phyloP scores from a whole-genome alignment of 2,329 filamentous ascomycete genomes.

The Aspergillus flavus region DNA sequence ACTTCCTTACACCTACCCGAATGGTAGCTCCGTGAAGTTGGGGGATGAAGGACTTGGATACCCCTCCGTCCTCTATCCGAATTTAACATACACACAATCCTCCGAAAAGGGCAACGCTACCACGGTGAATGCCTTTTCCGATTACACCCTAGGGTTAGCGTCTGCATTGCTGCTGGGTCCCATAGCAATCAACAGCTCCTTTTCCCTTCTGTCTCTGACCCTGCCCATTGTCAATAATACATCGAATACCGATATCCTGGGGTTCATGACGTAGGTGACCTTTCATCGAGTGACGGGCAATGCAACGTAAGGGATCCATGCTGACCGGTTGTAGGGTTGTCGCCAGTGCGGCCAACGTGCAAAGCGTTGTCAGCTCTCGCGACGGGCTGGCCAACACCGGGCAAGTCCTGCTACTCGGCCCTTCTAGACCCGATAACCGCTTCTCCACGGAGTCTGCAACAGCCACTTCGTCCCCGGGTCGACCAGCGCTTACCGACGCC shows the following conservation, averaged over 20 bases:
- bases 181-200: constrained; percentile 69
- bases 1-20: constrained; percentile 63
- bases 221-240: constrained; percentile 73
- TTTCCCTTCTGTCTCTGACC: constrained; percentile 78
- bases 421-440: constrained; percentile 66
- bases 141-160: constrained; percentile 46
- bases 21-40: constrained; percentile 63
- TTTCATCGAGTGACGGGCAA: too few relatives aligned
- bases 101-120: neutral
- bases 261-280: constrained; percentile 71
- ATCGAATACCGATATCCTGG: constrained; percentile 66
- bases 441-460: constrained; percentile 47
- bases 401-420: constrained; percentile 70
- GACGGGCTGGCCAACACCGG: constrained; percentile 65
- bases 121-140: constrained; percentile 36
- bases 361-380: constrained; percentile 48
- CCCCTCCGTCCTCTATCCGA: constrained; percentile 73
- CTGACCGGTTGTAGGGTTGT: constrained; percentile 51
- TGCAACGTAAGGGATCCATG: neutral
- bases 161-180: constrained; percentile 75
- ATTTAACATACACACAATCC: constrained; percentile 64
- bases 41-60: constrained; percentile 68
- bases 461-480: constrained; percentile 36
- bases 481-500: constrained; percentile 31
- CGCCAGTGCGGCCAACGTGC: constrained; percentile 35